Base-by-base conservation (phyloP, 163 green algal genomes). In the Scenedesmus sp. region DNA sequence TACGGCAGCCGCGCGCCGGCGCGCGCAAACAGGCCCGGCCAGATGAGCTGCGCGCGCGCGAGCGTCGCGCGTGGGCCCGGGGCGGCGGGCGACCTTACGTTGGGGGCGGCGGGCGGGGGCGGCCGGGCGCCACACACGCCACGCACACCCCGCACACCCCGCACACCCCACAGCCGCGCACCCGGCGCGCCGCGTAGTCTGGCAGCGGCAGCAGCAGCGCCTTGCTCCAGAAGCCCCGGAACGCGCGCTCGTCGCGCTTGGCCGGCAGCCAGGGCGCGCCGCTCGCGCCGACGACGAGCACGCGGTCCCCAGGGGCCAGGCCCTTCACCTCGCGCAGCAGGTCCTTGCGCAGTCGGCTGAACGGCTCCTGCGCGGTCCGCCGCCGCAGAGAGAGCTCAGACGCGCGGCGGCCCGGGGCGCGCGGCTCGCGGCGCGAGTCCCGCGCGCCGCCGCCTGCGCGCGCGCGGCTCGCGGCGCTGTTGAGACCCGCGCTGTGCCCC, bases 311-410 rank as follows among this genome's bases (percentile, higher is more conserved):
- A 28, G 10, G 75, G 66, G n/a, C 29, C 48, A 81, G 63, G 36
- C n/a, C 48, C 51, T 81, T 81, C 1, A 81, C 31, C 63, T 81
- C 74, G 75, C 89, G 89, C 26, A 91, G 56, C 34, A 98, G 84
- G 69, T 96, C 90, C 87, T 97, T 97, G 63, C 92, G 92, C 84
- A 98, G 97, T 69, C 93, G 87, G 76, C 82, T 94, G 84, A 88
- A 90, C 1, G 89, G 84, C 86, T 97, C 91, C 82, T 89, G 82
- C 24, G 66, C 5, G n/a, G 20, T 18, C 60, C 18, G 60, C 29
- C 48, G 20, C 48, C 48, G 26, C 31, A 62, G 28, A n/a, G n/a
- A n/a, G n/a, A n/a, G n/a, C n/a, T n/a, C n/a, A n/a, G n/a, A n/a
- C n/a, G n/a, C n/a, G n/a, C n/a, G n/a, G n/a, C n/a, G n/a, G n/a